Evolutionary conservation across 108 stramenopile species (phyloP), one percentile per base, ranked within the genome.

Genomic region (Parmales sp.): DNA sequence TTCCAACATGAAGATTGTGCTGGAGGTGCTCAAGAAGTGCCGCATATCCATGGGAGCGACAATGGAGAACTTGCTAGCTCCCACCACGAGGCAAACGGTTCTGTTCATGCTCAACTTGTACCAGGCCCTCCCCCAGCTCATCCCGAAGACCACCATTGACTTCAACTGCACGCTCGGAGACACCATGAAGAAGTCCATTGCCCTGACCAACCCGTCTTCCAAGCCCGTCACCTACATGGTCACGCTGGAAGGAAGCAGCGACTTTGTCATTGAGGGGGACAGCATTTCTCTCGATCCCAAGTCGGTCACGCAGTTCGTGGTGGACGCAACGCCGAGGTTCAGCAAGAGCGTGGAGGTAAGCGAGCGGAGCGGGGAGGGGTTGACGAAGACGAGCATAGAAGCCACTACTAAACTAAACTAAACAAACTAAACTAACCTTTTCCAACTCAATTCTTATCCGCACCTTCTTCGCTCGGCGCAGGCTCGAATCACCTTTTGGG

Each of bases 121-220:
- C 50, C 72, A 72, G 63, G 50, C 67, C 34, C 54, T 85, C 34
- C 84, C 84, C 9, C 63, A 72, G 51, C 31, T 82, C 19, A 72
- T 85, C 16, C 80, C 84, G n/a, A 79, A 77, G 74, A 64, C 73
- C 34, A 76, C 67, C 36, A 74, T 85, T 36, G 80, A 81, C 29
- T 83, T 85, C 50, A 69, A 51, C 37, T 78, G 77, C 25, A 28
- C 67, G 36, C 49, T 85, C 7, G 82, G 82, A 2, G 46, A 26
- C 7, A 50, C 74, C 9, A 65, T 79, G 22, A 49, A 20, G n/a
- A 83, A 83, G 49, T 66, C 36, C 38, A 81, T 85, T 28, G 84
- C 83, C 68, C 72, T 85, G 45, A 70, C 63, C 41, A 85, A 85
- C 66, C 68, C 82, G 6, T 38, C 75, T 2, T 39, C 43, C 25